Base-by-base conservation (phyloP, 805 yeast genomes). In the Nakazawaea holstii region DNA sequence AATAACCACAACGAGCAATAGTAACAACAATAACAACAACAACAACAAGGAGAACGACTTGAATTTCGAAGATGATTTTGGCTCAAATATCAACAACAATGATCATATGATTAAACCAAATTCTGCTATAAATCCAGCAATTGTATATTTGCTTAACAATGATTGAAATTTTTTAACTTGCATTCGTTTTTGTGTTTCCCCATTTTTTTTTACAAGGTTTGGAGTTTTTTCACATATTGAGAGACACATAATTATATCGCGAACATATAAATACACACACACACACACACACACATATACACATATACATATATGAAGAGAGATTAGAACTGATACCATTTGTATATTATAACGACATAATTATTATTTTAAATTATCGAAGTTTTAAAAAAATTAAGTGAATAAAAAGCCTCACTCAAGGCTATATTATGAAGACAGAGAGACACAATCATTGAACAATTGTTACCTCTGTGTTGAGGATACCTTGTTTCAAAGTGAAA, bases 61-160 rank as follows among this genome's bases (percentile, higher is more conserved):
- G 24, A 17, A 20, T 14, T 28, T 40, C 17, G 45, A 46, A 11
- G 41, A 39, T 2, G 29, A 33, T 6, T 29, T 11, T 20, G 28
- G 15, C 11, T 24, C 41, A 3, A 44, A 9, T 15, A 11, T 28
- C 24, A 20, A 44, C 6, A 44, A 44, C 35, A 33, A 29, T 14
- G 43, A 45, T 32, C 29, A 35, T 13, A 27, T 38, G 6, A 24
- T 37, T 14, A 37, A 38, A 31, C 6, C 41, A n/a, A 39, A 30
- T 28, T 11, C 35, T 3, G 29, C 17, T 24, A 41, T 41, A 7
- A 46, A 46, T 28, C 49, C 41, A 11, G 40, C 49, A 38, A 29
- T 46, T 26, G 27, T 41, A 30, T 46, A 46, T 37, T 41, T 46
- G 33, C 29, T 46, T 31, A 46, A 46, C 14, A 46, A 46, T 26